These are phyloP conservation scores for Herpetomonas muscarum DNA, from an alignment of 208 protist genomes.

Conservation along the genomic window DNA sequence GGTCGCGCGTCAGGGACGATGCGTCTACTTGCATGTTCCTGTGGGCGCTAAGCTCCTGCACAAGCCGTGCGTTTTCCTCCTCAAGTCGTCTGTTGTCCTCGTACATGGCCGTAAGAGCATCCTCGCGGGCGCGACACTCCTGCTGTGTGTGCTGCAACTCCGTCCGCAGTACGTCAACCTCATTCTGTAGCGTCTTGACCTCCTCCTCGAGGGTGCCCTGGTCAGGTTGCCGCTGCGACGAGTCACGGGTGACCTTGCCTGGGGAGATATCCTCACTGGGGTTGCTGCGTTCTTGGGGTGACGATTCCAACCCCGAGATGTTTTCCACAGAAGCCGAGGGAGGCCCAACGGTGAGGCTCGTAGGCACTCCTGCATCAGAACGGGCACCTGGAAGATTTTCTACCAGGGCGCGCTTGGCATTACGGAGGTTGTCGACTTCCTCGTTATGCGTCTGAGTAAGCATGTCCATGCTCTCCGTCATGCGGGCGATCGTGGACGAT, in stretches of 20 bases:
- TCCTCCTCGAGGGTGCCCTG: constrained; percentile 1
- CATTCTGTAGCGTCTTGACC: background rate
- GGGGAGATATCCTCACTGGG: too few species aligned
- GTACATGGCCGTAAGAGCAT: constrained; percentile 40
- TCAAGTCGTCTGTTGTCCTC: constrained; percentile 22
- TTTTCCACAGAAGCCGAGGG: too few species aligned
- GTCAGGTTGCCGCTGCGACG: too few species aligned
- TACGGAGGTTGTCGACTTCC: background rate
- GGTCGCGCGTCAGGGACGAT: background rate
- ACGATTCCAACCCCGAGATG: too few species aligned
- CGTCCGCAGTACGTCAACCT: constrained; percentile 1
- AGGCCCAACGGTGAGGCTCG: too few species aligned
- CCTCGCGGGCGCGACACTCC: constrained; percentile 33
- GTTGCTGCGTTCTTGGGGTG: too few species aligned
- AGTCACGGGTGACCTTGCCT: too few species aligned
- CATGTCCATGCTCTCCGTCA: constrained; percentile 18
- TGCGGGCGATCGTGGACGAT: constrained; percentile 8
- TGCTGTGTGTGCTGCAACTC: constrained; percentile 14
- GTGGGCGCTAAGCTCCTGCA: constrained; percentile 4
- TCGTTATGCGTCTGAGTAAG: constrained; percentile 12
- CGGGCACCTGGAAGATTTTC: background rate
- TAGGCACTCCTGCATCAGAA: background rate
- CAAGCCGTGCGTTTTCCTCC: constrained; percentile 9
- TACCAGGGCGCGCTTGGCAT: background rate
- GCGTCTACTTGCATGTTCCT: constrained; percentile 1